Percentiles rank a stretch among this genome's conserved stretches.
These are phyloP conservation scores for Suhomyces xylopsoci DNA, from an alignment of 805 yeast species.

Conservation along the genomic window DNA sequence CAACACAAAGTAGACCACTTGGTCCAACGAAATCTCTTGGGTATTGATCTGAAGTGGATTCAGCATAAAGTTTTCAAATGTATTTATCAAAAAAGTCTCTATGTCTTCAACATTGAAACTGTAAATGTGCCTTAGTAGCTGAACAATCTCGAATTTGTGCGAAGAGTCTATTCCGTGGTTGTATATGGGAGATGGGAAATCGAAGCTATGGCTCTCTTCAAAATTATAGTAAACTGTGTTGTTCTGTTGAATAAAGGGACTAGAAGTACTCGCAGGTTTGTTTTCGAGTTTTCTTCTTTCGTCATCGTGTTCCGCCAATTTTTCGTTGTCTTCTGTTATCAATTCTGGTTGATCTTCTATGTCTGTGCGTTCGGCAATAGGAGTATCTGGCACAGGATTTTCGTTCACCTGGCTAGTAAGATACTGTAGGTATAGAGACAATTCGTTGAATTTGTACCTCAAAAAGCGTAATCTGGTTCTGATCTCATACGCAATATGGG, in stretches of 20 bases:
- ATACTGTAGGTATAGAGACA: constrained; percentile 5
- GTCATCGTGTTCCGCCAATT: constrained; percentile 8
- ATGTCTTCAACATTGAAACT: constrained; percentile 10
- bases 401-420: neutral
- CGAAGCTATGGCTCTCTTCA: neutral
- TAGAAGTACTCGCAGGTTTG: neutral
- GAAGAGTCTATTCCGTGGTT: constrained; percentile 11
- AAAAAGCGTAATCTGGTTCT: constrained; percentile 7
- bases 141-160: constrained; percentile 8
- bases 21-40: constrained; percentile 4
- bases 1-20: constrained; percentile 1
- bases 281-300: constrained; percentile 2
- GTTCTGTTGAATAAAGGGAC: neutral
- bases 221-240: neutral
- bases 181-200: constrained; percentile 11
- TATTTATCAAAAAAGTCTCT: constrained; percentile 9
- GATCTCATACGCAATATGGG: constrained; percentile 3
- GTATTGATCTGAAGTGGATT: constrained; percentile 1
- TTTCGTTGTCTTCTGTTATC: constrained; percentile 3
- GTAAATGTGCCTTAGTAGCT: constrained; percentile 8
- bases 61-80: constrained; percentile 8
- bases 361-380: neutral
- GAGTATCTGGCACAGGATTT: neutral
- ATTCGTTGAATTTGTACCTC: constrained; percentile 12
- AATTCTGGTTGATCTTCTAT: constrained; percentile 3